phyloP scores from a whole-genome alignment of 306 rosid genomes.

The Oemleria cerasiformis region DNA sequence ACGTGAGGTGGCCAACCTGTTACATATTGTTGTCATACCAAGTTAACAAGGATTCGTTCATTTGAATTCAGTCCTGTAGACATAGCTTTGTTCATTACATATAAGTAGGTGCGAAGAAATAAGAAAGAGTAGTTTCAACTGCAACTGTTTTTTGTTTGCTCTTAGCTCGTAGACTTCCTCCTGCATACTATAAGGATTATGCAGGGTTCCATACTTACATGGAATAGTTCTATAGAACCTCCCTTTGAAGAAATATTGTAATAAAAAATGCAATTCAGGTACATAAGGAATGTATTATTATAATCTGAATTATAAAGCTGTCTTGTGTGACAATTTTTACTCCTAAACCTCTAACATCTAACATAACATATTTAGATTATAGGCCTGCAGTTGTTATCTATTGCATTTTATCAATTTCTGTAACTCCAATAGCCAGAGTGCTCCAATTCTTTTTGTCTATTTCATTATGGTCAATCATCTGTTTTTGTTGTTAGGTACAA shows the following conservation, averaged over 20 bases:
- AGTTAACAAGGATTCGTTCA: background rate
- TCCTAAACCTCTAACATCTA: background rate
- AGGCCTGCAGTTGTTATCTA: background rate
- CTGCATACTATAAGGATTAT: background rate
- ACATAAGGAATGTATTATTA: background rate
- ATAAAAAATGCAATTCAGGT: background rate
- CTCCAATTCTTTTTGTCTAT: constrained; percentile 1
- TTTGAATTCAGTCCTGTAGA: background rate
- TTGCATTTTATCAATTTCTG: background rate
- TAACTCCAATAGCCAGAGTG: background rate
- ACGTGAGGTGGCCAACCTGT: background rate
- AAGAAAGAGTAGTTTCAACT: background rate
- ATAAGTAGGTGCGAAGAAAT: background rate
- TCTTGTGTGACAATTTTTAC: background rate
- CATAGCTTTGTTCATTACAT: background rate
- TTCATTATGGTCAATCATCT: background rate
- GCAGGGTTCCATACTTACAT: background rate
- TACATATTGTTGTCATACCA: background rate
- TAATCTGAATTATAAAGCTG: background rate
- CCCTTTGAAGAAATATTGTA: background rate
- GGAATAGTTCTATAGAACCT: background rate
- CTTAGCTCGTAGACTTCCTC: background rate
- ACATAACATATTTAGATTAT: background rate
- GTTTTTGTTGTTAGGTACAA: constrained; percentile 24
- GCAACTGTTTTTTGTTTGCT: background rate